Evolutionary conservation across 2,329 filamentous ascomycete genomes (phyloP), one percentile per base, ranked within the genome.

Genomic region (Arachnomyces sp.): DNA sequence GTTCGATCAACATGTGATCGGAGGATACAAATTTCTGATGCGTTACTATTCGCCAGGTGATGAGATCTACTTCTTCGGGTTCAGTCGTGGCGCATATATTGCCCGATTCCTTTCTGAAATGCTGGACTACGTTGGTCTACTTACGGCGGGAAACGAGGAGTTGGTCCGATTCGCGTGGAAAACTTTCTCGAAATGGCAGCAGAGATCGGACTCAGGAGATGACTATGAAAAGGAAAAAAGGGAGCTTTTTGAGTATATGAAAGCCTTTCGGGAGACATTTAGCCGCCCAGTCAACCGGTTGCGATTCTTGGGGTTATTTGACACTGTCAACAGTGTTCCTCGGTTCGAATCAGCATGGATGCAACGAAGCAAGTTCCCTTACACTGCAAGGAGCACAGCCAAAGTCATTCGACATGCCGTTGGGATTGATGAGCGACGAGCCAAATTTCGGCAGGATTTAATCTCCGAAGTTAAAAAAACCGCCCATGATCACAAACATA

Each of bases 151-250:
- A 8, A 93, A 93, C 51, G 84, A 93, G 54, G 86, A 92, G 50
- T 82, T 92, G 79, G 79, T 86, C 38, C 72, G 75, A 3, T 93
- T 93, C 56, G 86, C 84, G 1, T 92, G 86, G 85, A 88, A 66
- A 48, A 64, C 61, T 4, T 66, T 67, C 34, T 55, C 62, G 31
- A 65, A 64, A 34, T 67, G 63, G 63, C 60, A 65, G 46, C 59
- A 62, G 44, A 56, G 62, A 7, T 44, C 52, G 4, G 48, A 50
- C 3, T 53, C 52, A 31, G 49, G 47, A 1, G 52, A 57, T 11
- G 52, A 58, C n/a, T 55, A 60, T 6, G 47, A 48, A 13, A 40
- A 48, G 34, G 36, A 50, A 30, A 41, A 44, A 34, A 29, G 18
- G 16, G 36, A 35, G 14, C 80, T 86, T 63, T 25, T 5, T 25